Evolutionary conservation across 163 green algal genomes (phyloP).

Genomic region (Scenedesmus sp.): DNA sequence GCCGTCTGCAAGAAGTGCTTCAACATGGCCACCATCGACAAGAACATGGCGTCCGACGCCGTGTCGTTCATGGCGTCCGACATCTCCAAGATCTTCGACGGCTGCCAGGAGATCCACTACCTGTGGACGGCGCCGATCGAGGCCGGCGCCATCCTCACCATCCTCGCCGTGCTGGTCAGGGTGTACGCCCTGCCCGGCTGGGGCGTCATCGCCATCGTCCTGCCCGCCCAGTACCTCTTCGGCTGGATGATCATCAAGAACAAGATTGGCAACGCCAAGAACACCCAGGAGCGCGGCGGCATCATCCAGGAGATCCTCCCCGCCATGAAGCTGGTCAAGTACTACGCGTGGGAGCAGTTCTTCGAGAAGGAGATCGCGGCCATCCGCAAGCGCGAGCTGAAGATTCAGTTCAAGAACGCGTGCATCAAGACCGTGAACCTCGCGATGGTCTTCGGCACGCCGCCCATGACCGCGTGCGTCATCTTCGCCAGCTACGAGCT

Average conservation of each 20-base stretch:
- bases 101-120: constrained; percentile 69
- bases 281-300: constrained; percentile 44
- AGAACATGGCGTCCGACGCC: constrained; percentile 45
- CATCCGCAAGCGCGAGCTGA: constrained; percentile 57
- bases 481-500: constrained; percentile 71
- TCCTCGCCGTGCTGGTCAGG: constrained; percentile 55
- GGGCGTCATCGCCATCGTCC: constrained; percentile 58
- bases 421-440: constrained; percentile 69
- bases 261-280: constrained; percentile 54
- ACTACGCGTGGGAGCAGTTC: constrained; percentile 68
- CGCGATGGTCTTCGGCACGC: constrained; percentile 59
- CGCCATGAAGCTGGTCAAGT: constrained; percentile 74
- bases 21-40: constrained; percentile 52
- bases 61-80: constrained; percentile 60
- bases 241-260: constrained; percentile 64
- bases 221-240: constrained; percentile 66
- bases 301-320: constrained; percentile 65
- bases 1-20: constrained; percentile 53
- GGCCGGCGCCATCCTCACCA: constrained; percentile 56
- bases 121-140: constrained; percentile 66
- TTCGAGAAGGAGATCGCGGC: constrained; percentile 54
- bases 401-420: constrained; percentile 49
- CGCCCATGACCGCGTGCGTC: constrained; percentile 58
- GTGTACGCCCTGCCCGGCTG: constrained; percentile 55
- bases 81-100: constrained; percentile 70